phyloP scores from a whole-genome alignment of 495 filamentous ascomycete species.

The Penicillium coprophilum region DNA sequence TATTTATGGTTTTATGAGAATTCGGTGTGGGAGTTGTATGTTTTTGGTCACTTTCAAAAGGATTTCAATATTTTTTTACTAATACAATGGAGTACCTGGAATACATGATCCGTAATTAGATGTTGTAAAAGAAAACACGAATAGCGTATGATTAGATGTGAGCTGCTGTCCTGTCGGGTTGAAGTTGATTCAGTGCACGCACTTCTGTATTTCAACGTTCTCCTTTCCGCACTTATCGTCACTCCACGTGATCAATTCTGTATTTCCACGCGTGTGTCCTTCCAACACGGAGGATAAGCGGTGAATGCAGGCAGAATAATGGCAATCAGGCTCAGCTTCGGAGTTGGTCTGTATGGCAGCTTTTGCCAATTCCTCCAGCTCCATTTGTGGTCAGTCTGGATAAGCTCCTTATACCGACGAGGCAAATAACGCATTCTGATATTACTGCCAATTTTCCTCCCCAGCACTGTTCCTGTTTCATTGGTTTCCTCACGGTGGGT shows the following conservation, averaged over 20 bases:
- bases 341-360: background rate
- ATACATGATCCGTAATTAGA: background rate
- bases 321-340: conserved; percentile 5
- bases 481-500: background rate
- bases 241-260: background rate
- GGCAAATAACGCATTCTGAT: background rate
- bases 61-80: conserved; percentile 7
- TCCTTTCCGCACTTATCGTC: background rate
- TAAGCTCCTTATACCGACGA: background rate
- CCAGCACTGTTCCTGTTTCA: background rate
- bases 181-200: background rate
- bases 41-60: conserved; percentile 6
- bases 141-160: background rate
- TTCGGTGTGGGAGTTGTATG: conserved; percentile 9
- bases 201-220: background rate
- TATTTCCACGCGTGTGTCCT: background rate
- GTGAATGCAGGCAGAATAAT: conserved; percentile 11
- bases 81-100: conserved; percentile 17
- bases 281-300: conserved; percentile 3
- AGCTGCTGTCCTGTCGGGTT: background rate
- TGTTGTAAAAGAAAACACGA: background rate
- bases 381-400: conserved; percentile 1
- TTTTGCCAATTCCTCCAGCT: background rate
- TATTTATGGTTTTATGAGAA: conserved; percentile 15
- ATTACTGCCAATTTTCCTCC: background rate